Conservation (phyloP, 2,329 filamentous ascomycete genomes). For the Fusarium temperatum region DNA sequence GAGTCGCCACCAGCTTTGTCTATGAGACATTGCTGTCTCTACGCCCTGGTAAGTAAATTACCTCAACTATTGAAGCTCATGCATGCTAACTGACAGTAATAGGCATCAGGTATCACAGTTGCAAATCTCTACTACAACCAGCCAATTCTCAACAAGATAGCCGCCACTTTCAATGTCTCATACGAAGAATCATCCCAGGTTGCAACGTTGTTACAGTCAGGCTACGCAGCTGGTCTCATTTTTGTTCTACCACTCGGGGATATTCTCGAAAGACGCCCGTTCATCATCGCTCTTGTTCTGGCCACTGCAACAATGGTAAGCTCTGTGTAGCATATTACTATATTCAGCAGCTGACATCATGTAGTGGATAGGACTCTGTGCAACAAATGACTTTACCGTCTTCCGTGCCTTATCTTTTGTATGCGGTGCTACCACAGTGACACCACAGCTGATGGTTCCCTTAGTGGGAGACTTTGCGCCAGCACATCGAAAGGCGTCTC, state of each 20-base stretch:
- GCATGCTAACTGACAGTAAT: neutral
- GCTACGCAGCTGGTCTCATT: slow-evolving; percentile 78
- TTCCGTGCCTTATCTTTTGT: slow-evolving; percentile 79
- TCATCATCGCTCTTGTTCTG: slow-evolving; percentile 73
- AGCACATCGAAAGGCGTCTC: slow-evolving; percentile 70
- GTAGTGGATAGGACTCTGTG: slow-evolving; percentile 74
- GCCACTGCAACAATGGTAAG: slow-evolving; percentile 74
- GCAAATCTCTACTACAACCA: slow-evolving; percentile 86
- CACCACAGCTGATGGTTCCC: slow-evolving; percentile 82
- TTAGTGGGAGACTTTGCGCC: slow-evolving; percentile 82
- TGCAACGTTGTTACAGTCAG: slow-evolving; percentile 81
- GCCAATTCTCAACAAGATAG: slow-evolving; percentile 80
- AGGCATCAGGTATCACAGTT: slow-evolving; percentile 73
- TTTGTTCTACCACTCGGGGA: slow-evolving; percentile 82
- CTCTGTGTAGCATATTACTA: neutral
- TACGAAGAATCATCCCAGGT: slow-evolving; percentile 74
- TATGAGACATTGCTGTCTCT: slow-evolving; percentile 73
- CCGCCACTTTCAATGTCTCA: slow-evolving; percentile 73
- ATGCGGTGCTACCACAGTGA: slow-evolving; percentile 80
- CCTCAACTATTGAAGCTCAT: no score
- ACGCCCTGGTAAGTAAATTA: slow-evolving; percentile 65
- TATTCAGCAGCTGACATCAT: neutral
- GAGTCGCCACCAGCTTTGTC: slow-evolving; percentile 73
- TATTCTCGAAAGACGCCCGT: slow-evolving; percentile 71
- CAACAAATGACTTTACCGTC: slow-evolving; percentile 69